Conservation (phyloP, 2,329 filamentous ascomycete species). For the Byssoonygena ceratinophila region DNA sequence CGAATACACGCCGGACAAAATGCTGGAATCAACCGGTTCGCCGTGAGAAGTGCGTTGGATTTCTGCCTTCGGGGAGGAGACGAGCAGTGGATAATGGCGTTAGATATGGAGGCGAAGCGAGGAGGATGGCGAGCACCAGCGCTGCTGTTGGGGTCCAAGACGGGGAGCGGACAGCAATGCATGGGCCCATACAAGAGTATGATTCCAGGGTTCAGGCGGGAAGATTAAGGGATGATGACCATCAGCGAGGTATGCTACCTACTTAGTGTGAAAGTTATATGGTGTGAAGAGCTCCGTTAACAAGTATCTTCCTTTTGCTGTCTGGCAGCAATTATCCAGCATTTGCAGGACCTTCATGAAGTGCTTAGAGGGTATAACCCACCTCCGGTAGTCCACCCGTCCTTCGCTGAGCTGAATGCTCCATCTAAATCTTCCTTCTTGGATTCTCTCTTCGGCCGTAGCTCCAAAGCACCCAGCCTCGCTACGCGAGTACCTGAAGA, state of each 20-base stretch:
- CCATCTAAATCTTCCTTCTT: slow-evolving; percentile 42
- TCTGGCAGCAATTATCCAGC: slow-evolving; percentile 66
- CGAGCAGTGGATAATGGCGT: not conserved
- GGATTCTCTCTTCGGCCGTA: slow-evolving; percentile 35
- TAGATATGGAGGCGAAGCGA: not conserved
- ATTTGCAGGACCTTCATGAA: slow-evolving; percentile 77
- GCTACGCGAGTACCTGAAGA: slow-evolving; percentile 51
- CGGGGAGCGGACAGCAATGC: slow-evolving; percentile 5
- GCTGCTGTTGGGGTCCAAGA: not conserved
- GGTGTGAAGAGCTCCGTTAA: not conserved
- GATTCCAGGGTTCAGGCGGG: slow-evolving; percentile 66
- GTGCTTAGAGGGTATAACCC: slow-evolving; percentile 65
- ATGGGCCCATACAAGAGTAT: slow-evolving; percentile 78
- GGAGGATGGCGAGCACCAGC: slow-evolving; percentile 6
- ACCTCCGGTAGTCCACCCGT: slow-evolving; percentile 64
- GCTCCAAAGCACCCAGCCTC: slow-evolving; percentile 17
- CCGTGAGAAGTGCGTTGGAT: not conserved
- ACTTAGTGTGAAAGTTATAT: not conserved
- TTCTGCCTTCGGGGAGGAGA: not conserved
- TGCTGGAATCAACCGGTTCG: not conserved
- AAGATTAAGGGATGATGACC: slow-evolving; percentile 70
- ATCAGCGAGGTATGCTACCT: slow-evolving; percentile 62
- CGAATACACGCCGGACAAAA: not conserved
- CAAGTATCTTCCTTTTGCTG: slow-evolving; percentile 15
- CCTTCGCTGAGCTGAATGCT: slow-evolving; percentile 52